Conservation (phyloP, 352 stramenopile genomes). For the Aphanomyces euteiches region DNA sequence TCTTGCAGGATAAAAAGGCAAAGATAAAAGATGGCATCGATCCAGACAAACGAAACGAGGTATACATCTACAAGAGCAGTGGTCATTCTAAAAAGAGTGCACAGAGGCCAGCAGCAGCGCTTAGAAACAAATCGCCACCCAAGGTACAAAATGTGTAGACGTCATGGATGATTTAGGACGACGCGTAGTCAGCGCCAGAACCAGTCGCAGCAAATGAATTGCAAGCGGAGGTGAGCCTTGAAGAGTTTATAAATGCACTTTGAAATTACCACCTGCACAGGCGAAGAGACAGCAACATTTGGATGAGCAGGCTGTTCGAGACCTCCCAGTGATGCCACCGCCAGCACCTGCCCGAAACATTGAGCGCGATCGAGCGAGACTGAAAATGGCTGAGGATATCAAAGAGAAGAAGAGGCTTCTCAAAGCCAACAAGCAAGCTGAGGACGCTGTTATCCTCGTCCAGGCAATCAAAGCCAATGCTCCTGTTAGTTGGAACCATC, state of each 20-base stretch:
- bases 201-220: background rate
- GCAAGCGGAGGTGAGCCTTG: slow-evolving; percentile 17
- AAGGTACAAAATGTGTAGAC: slow-evolving; percentile 12
- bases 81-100: too few species aligned
- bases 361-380: slow-evolving; percentile 27
- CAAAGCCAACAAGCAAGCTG: slow-evolving; percentile 27
- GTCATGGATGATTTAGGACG: background rate
- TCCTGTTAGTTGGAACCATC: background rate
- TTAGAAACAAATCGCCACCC: background rate
- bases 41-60: background rate
- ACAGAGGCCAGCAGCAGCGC: too few species aligned
- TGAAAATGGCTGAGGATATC: slow-evolving; percentile 43
- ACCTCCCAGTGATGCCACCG: background rate
- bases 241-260: slow-evolving; percentile 19
- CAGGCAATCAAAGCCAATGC: slow-evolving; percentile 33
- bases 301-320: slow-evolving; percentile 24
- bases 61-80: too few species aligned
- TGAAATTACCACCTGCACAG: slow-evolving; percentile 11
- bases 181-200: slow-evolving; percentile 19
- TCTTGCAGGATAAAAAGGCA: slow-evolving; percentile 13
- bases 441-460: slow-evolving; percentile 69
- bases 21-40: background rate
- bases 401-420: slow-evolving; percentile 43
- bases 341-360: background rate
- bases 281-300: slow-evolving; percentile 44